Base-by-base conservation (phyloP, 2,329 filamentous ascomycete genomes). In the Cladosporium colombiae region DNA sequence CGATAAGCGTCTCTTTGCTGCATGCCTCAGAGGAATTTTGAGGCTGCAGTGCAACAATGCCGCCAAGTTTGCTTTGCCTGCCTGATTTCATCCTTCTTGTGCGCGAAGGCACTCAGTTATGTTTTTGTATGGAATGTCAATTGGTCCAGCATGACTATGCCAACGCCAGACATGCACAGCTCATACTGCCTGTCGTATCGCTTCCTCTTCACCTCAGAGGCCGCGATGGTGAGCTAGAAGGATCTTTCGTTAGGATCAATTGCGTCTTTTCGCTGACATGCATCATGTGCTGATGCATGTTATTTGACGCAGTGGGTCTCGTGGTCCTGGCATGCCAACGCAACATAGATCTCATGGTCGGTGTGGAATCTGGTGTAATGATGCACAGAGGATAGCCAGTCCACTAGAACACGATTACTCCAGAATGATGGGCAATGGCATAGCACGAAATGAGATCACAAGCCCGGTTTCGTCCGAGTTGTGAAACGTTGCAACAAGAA, bases 391-490 rank as follows among this genome's bases (percentile, higher is more conserved):
- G 27, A 6, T 29, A 29, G 6, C 4, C 27, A 29, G 27, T 29
- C 27, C 4, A 4, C 27, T 29, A 6, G 6, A 29, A 29, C 27
- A 21, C n/a, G n/a, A n/a, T 18, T n/a, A n/a, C 10, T 46, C 8
- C 40, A 21, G 6, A 33, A 55, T 55, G 52, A 55, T 55, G 52
- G 52, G 33, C 55, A 37, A 59, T 59, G 56, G 46, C 56, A 59
- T 59, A 46, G 33, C 33, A n/a, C 35, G 23, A 11, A 27, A 31
- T 59, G 56, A 59, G 46, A 44, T 59, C 56, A 59, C 35, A 46
- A n/a, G 2, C 23, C 37, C 56, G 56, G 37, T 59, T 44, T 59
- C 10, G 56, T 44, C 56, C 56, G 56, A 40, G 11, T 59, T 23
- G 56, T 59, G 56, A 46, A 59, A 46, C 56, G 56, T 40, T 25